Percentiles rank a stretch among this genome's conserved stretches.
These are phyloP conservation scores for Talaromyces nanjingensis DNA, from an alignment of 495 filamentous ascomycete species.

Conservation along the genomic window DNA sequence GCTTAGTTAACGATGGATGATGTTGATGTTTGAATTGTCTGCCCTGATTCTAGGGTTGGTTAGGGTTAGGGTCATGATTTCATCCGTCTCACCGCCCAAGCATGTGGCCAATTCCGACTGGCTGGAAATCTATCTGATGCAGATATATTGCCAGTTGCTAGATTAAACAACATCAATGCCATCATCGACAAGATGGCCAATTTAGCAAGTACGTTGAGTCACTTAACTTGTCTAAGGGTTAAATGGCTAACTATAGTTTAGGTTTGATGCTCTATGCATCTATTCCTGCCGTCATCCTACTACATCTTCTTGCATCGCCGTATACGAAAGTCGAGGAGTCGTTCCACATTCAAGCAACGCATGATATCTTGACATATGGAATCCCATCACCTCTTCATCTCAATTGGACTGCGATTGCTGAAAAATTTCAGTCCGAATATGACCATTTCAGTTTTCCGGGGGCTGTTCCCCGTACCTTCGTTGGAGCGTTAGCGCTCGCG, in stretches of 20 bases:
- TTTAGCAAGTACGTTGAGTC: background rate
- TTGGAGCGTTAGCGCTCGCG: slow-evolving; percentile 70
- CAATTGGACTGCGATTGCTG: slow-evolving; percentile 30
- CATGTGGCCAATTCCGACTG: too few species aligned
- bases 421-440: slow-evolving; percentile 48
- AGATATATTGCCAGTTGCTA: too few species aligned
- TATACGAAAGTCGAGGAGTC: slow-evolving; percentile 99
- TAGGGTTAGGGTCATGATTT: too few species aligned
- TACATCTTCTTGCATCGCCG: slow-evolving; percentile 73
- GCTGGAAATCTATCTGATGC: too few species aligned
- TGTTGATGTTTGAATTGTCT: too few species aligned
- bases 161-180: too few species aligned
- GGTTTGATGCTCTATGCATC: slow-evolving; percentile 40
- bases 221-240: background rate
- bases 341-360: slow-evolving; percentile 92
- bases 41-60: too few species aligned
- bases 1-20: too few species aligned
- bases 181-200: slow-evolving; percentile 3
- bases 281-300: slow-evolving; percentile 59
- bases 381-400: slow-evolving; percentile 42
- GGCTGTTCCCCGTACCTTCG: slow-evolving; percentile 82
- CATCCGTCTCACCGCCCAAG: too few species aligned
- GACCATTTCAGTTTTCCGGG: slow-evolving; percentile 92
- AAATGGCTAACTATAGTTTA: background rate
- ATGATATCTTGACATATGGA: slow-evolving; percentile 80